Percentiles rank a stretch among this genome's conserved stretches.
Conservation (phyloP, 148 eudicot genomes). For the Pouteria glomerata region DNA sequence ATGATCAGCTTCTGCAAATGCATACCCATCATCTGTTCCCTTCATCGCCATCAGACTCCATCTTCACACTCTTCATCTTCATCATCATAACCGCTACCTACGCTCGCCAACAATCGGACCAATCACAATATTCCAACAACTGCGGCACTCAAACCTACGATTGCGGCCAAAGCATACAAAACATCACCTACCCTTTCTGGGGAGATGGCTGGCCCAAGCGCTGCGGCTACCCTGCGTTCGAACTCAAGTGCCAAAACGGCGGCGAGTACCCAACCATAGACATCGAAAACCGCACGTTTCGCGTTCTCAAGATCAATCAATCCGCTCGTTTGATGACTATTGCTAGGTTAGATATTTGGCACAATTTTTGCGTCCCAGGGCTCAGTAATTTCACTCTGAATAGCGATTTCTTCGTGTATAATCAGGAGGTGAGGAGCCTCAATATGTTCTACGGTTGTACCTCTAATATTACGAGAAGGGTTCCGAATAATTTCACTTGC, state of each 20-base stretch:
- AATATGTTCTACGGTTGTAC: neutral
- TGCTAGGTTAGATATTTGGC: neutral
- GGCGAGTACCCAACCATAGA: neutral
- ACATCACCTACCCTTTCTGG: slow-evolving; percentile 29
- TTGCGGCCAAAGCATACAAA: neutral
- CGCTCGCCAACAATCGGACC: neutral
- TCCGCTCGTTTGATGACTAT: neutral
- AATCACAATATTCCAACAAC: neutral
- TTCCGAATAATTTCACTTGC: neutral
- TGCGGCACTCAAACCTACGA: neutral
- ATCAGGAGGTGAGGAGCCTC: neutral
- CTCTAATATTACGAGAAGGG: neutral
- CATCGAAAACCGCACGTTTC: neutral
- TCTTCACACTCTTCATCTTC: neutral
- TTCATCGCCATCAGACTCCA: neutral
- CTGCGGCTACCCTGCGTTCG: slow-evolving; percentile 26
- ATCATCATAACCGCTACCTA: neutral
- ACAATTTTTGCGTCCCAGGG: neutral
- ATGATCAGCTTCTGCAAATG: neutral
- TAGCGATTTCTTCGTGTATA: neutral
- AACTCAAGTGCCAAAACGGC: slow-evolving; percentile 12
- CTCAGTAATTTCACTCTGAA: neutral
- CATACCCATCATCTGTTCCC: neutral
- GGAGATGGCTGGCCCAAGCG: slow-evolving; percentile 7
- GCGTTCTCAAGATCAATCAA: neutral